Conservation (phyloP, 1,284 basidiomycete species). For the Neotropicomus parvogracilis region DNA sequence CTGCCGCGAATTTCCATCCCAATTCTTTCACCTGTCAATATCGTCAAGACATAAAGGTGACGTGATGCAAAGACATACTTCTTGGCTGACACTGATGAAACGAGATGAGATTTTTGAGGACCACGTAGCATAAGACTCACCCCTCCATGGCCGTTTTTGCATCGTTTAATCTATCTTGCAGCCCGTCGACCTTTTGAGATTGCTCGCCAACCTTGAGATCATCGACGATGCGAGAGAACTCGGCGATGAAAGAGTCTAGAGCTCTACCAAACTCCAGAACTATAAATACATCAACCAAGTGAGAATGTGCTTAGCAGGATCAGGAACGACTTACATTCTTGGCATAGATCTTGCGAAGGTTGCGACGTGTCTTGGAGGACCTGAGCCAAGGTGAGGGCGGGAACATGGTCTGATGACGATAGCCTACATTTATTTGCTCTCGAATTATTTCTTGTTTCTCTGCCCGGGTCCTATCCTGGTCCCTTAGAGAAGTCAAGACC, state of each 20-base stretch:
- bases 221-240: conserved; percentile 18
- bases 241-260: conserved; percentile 16
- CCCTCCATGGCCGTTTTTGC: conserved; percentile 17
- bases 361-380: conserved; percentile 13
- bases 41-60: conserved; percentile 1
- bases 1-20: conserved; percentile 17
- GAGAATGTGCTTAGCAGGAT: background rate
- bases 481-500: conserved; percentile 16
- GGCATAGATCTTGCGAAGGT: conserved; percentile 19
- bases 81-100: conserved; percentile 14
- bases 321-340: conserved; percentile 15
- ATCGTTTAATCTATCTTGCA: conserved; percentile 1
- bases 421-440: conserved; percentile 15
- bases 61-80: conserved; percentile 5
- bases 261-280: conserved; percentile 18
- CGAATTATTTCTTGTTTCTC: conserved; percentile 19
- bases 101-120: conserved; percentile 1
- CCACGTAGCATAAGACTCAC: conserved; percentile 5
- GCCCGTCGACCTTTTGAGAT: conserved; percentile 4
- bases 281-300: background rate
- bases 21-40: conserved; percentile 15
- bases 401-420: background rate
- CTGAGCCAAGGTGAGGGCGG: conserved; percentile 8
- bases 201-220: conserved; percentile 6
- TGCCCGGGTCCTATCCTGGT: conserved; percentile 1